Percentiles rank a stretch among this genome's conserved stretches.
These are phyloP conservation scores for Collybia nuda DNA, from an alignment of 768 basidiomycete genomes.

Conservation along the genomic window DNA sequence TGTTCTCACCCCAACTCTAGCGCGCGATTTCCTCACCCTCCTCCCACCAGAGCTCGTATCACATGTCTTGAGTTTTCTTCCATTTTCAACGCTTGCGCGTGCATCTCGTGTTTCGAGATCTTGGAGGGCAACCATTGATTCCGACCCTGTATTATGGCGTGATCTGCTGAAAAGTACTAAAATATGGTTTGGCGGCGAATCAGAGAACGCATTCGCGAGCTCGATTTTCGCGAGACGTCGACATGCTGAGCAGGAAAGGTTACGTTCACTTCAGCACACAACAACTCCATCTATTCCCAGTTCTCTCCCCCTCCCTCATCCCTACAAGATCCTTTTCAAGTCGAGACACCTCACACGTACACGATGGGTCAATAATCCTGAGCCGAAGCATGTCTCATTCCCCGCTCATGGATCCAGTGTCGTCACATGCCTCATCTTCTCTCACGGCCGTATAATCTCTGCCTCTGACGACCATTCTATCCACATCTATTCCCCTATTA, in stretches of 20 bases:
- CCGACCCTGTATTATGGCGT: conserved; percentile 87
- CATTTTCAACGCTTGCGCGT: conserved; percentile 78
- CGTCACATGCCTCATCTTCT: conserved; percentile 95
- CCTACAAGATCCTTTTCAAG: conserved; percentile 92
- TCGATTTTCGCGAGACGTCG: conserved; percentile 65
- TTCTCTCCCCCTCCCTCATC: conserved; percentile 73
- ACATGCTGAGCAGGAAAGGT: conserved; percentile 32
- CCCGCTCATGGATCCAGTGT: conserved; percentile 87
- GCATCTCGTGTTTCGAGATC: conserved; percentile 86
- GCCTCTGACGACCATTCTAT: conserved; percentile 98
- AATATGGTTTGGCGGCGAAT: conserved; percentile 88
- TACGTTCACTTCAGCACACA: conserved; percentile 2
- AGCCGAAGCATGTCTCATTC: conserved; percentile 79
- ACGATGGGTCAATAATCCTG: conserved; percentile 74
- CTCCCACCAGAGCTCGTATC: conserved; percentile 93
- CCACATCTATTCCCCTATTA: conserved; percentile 88
- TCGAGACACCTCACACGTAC: conserved; percentile 79
- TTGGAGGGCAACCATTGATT: conserved; percentile 92
- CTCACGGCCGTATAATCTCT: conserved; percentile 91
- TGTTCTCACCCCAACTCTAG: conserved; percentile 86
- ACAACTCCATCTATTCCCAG: conserved; percentile 27
- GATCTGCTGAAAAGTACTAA: conserved; percentile 80
- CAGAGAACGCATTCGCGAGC: conserved; percentile 77
- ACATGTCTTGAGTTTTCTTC: conserved; percentile 82
- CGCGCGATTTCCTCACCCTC: conserved; percentile 91